Conservation (phyloP, 306 rosid genomes). For the Acacia melanoxylon region DNA sequence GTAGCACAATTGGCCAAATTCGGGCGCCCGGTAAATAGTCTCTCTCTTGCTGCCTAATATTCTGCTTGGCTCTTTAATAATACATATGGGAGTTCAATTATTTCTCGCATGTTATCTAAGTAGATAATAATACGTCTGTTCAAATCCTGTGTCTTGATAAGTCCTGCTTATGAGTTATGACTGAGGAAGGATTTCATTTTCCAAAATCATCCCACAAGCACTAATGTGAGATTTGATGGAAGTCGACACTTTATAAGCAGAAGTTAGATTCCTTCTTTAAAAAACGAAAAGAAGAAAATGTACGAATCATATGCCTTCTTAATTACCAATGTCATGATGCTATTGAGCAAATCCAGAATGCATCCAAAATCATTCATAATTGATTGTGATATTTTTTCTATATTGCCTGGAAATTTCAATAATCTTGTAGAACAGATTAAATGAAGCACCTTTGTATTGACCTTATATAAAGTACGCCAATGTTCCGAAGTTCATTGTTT, state of each 20-base stretch:
- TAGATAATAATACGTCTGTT: not conserved
- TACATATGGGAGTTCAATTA: conserved; percentile 3
- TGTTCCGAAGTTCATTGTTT: not conserved
- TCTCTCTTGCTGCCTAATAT: not conserved
- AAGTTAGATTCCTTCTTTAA: not conserved
- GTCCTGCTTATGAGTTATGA: not conserved
- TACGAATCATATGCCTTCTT: not conserved
- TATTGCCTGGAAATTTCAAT: not conserved
- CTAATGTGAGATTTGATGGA: not conserved
- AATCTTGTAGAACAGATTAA: not conserved
- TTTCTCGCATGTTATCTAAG: conserved; percentile 12
- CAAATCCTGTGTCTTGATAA: not conserved
- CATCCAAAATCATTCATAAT: not conserved
- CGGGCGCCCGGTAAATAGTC: conserved; percentile 68
- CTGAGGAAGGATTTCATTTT: not conserved
- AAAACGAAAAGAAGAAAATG: not conserved
- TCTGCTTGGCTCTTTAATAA: conserved; percentile 14
- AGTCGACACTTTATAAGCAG: not conserved
- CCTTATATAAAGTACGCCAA: not conserved
- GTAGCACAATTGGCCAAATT: conserved; percentile 60
- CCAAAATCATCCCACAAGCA: not conserved
- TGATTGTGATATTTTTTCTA: not conserved
- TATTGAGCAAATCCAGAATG: conserved; percentile 4
- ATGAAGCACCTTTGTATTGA: not conserved
- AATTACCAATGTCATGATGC: not conserved